A percentile compares a stretch with the other conserved stretches of the same genome.
Conservation (phyloP, 2,329 filamentous ascomycete species). For the Talaromyces atroroseus region DNA sequence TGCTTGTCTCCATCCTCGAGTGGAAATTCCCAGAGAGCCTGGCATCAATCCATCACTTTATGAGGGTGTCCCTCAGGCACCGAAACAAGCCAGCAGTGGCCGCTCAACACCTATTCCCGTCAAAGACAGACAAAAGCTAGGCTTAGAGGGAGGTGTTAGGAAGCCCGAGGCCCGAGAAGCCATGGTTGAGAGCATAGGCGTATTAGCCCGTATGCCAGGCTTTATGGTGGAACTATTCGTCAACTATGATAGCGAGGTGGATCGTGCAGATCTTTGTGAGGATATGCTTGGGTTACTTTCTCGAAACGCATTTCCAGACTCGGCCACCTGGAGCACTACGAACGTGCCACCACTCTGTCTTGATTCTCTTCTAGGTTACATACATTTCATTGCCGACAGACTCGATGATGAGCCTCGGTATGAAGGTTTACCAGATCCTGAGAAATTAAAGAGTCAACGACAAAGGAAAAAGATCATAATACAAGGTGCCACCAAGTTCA, state of each 20-base stretch:
- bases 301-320: conserved; percentile 91
- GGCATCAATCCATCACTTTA: conserved; percentile 90
- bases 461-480: conserved; percentile 83
- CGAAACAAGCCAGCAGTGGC: conserved; percentile 74
- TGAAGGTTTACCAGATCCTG: conserved; percentile 63
- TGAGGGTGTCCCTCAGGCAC: conserved; percentile 84
- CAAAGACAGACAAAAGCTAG: conserved; percentile 86
- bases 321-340: conserved; percentile 96
- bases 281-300: conserved; percentile 91
- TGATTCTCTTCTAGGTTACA: conserved; percentile 82
- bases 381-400: conserved; percentile 86
- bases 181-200: conserved; percentile 95
- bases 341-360: conserved; percentile 94
- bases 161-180: conserved; percentile 95
- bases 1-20: conserved; percentile 85
- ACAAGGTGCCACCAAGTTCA: conserved; percentile 83
- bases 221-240: conserved; percentile 95
- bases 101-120: conserved; percentile 84
- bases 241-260: conserved; percentile 95
- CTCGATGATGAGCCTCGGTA: conserved; percentile 63
- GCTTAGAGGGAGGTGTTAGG: conserved; percentile 81
- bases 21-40: conserved; percentile 85
- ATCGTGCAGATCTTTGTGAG: conserved; percentile 86
- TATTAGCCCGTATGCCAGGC: conserved; percentile 82
- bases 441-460: conserved; percentile 63